A percentile compares a stretch with the other conserved stretches of the same genome.
These are phyloP conservation scores for Clonostachys sp. DNA, from an alignment of 2,329 filamentous ascomycete genomes.

Conservation along the genomic window DNA sequence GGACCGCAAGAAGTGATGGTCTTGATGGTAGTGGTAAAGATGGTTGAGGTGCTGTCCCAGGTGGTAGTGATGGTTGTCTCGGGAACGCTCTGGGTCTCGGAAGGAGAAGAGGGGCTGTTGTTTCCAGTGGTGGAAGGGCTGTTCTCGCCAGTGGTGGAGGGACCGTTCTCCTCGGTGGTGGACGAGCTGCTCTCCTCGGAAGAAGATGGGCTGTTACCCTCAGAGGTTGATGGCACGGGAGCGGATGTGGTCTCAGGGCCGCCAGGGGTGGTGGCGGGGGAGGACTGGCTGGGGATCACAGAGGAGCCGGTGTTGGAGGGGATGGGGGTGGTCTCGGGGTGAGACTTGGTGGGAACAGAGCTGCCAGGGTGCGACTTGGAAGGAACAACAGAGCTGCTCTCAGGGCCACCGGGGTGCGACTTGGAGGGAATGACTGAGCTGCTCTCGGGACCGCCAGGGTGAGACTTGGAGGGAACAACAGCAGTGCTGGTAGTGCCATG, in stretches of 20 bases:
- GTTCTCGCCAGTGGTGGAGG: not conserved
- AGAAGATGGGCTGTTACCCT: not conserved
- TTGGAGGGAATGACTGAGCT: not conserved
- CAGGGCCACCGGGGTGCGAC: not conserved
- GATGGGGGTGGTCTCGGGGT: not conserved
- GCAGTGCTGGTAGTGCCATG: conserved; percentile 13
- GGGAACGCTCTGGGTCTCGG: conserved; percentile 3
- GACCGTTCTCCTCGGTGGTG: not conserved
- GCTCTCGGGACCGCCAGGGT: not conserved
- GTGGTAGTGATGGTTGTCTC: conserved; percentile 19
- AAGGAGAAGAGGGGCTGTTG: conserved; percentile 2
- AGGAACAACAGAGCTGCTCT: not conserved
- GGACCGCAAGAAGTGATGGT: conserved; percentile 46
- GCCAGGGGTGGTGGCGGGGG: conserved; percentile 4
- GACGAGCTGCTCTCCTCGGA: conserved; percentile 3
- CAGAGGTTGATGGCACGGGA: not conserved
- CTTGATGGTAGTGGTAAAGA: conserved; percentile 42
- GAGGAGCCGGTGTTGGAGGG: conserved; percentile 1
- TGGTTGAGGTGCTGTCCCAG: conserved; percentile 40
- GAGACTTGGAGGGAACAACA: not conserved
- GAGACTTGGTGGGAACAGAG: conserved; percentile 1
- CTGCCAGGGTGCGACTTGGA: not conserved
- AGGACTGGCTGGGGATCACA: not conserved
- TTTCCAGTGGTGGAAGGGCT: not conserved
- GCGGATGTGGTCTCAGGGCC: conserved; percentile 5